phyloP scores from a whole-genome alignment of 2,329 filamentous ascomycete genomes.

The Cryphonectria radicalis region DNA sequence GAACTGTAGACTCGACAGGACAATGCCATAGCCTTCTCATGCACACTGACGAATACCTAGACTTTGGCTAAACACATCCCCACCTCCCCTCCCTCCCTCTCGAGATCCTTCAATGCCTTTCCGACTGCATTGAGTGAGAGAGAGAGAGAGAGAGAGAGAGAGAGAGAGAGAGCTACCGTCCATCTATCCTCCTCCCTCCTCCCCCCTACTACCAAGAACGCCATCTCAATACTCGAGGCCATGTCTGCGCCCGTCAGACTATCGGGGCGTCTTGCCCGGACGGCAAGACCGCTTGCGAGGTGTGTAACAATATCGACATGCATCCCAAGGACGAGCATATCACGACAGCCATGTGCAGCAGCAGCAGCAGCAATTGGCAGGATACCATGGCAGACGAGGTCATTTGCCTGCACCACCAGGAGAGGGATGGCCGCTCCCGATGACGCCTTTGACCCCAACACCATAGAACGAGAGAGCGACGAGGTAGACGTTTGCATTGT shows the following conservation, averaged over 20 bases:
- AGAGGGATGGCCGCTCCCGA: slow-evolving; percentile 43
- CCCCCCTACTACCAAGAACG: background rate
- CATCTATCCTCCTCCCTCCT: background rate
- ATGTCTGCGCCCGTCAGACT: slow-evolving; percentile 38
- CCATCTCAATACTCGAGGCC: background rate
- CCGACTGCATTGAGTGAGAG: slow-evolving; percentile 10
- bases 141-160: too few relatives aligned
- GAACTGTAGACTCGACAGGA: background rate
- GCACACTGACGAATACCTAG: slow-evolving; percentile 12
- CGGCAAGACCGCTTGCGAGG: slow-evolving; percentile 22
- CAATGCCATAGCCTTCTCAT: slow-evolving; percentile 20
- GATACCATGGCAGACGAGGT: slow-evolving; percentile 28
- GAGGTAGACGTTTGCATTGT: slow-evolving; percentile 97
- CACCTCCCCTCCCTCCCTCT: background rate
- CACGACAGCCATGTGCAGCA: slow-evolving; percentile 21
- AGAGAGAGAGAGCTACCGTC: background rate
- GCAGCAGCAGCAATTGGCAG: slow-evolving; percentile 9
- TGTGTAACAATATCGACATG: slow-evolving; percentile 16
- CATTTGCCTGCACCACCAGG: slow-evolving; percentile 35
- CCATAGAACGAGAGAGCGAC: slow-evolving; percentile 84
- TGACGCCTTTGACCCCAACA: slow-evolving; percentile 67
- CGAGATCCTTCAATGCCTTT: slow-evolving; percentile 9
- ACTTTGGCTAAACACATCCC: slow-evolving; percentile 17
- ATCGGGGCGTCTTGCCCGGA: slow-evolving; percentile 35
- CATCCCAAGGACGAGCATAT: slow-evolving; percentile 18